These are phyloP conservation scores for Podospora pseudocomata DNA, from an alignment of 495 filamentous ascomycete species.

Conservation along the genomic window DNA sequence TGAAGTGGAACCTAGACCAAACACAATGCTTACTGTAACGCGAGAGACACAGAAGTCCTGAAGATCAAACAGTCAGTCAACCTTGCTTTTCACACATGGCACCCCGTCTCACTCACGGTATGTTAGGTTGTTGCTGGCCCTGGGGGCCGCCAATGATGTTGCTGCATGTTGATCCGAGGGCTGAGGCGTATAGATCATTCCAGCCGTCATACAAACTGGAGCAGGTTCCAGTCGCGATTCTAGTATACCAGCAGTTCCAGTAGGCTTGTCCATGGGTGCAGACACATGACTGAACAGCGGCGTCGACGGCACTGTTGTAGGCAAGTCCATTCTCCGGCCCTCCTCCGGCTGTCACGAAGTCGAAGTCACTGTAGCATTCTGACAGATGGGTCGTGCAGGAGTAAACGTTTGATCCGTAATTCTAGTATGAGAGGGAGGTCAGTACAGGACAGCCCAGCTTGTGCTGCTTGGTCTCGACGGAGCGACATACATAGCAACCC, in stretches of 20 bases:
- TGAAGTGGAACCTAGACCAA: background rate
- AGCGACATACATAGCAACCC: constrained; percentile 3
- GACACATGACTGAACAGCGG: constrained; percentile 13
- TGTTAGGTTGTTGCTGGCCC: constrained; percentile 18
- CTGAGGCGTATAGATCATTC: constrained; percentile 14
- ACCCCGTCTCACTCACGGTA: constrained; percentile 1
- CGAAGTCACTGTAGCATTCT: constrained; percentile 7
- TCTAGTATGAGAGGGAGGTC: background rate
- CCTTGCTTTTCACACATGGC: background rate
- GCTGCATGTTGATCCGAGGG: constrained; percentile 15
- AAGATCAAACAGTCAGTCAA: background rate
- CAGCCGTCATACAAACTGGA: constrained; percentile 11
- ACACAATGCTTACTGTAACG: constrained; percentile 21
- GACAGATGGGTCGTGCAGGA: constrained; percentile 1
- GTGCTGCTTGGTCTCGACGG: background rate
- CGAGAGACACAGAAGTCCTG: constrained; percentile 22
- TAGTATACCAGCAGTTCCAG: constrained; percentile 20
- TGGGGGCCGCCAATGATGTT: constrained; percentile 14
- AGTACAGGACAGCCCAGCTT: background rate
- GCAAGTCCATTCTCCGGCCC: background rate
- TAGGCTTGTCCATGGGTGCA: constrained; percentile 25
- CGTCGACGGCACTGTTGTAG: background rate
- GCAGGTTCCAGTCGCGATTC: constrained; percentile 18
- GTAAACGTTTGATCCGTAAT: background rate
- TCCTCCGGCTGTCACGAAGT: constrained; percentile 19